Evolutionary conservation across 371 early-diverging fungal species (phyloP).

Genomic region (Dentiscutata heterogama): DNA sequence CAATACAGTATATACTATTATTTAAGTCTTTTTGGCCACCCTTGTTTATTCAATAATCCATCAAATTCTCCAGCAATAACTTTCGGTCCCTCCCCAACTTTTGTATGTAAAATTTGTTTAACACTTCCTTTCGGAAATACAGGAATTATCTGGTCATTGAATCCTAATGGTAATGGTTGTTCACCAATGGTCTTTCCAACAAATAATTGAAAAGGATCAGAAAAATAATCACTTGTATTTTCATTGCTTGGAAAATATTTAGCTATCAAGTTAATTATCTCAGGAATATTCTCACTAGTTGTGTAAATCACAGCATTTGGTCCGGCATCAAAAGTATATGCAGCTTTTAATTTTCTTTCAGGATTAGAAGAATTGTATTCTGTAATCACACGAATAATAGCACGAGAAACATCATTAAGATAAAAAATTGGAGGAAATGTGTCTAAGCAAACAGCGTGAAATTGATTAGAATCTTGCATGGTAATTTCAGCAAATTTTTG

Average conservation of each 20-base stretch:
- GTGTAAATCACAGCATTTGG: slow-evolving; percentile 98
- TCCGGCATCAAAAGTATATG: slow-evolving; percentile 97
- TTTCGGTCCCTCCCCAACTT: slow-evolving; percentile 95
- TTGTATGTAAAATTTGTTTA: slow-evolving; percentile 89
- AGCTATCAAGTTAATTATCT: slow-evolving; percentile 84
- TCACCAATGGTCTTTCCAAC: not conserved
- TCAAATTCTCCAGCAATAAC: slow-evolving; percentile 65
- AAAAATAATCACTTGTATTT: slow-evolving; percentile 57
- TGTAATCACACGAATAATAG: slow-evolving; percentile 86
- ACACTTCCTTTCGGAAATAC: slow-evolving; percentile 79
- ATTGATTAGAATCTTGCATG: slow-evolving; percentile 98
- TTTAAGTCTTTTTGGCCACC: slow-evolving; percentile 59
- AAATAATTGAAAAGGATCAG: slow-evolving; percentile 49
- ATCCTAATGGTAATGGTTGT: slow-evolving; percentile 49
- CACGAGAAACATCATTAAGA: slow-evolving; percentile 93
- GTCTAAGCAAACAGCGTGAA: slow-evolving; percentile 97
- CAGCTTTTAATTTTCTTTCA: slow-evolving; percentile 66
- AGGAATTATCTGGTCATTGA: slow-evolving; percentile 68
- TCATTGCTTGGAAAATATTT: slow-evolving; percentile 83
- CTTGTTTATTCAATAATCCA: slow-evolving; percentile 69
- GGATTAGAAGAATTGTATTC: slow-evolving; percentile 83
- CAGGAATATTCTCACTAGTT: slow-evolving; percentile 79
- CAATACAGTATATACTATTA: not conserved
- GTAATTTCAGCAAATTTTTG: slow-evolving; percentile 92
- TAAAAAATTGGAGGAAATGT: slow-evolving; percentile 97